Conservation (phyloP, 768 basidiomycete genomes). For the Tricholoma terreum region DNA sequence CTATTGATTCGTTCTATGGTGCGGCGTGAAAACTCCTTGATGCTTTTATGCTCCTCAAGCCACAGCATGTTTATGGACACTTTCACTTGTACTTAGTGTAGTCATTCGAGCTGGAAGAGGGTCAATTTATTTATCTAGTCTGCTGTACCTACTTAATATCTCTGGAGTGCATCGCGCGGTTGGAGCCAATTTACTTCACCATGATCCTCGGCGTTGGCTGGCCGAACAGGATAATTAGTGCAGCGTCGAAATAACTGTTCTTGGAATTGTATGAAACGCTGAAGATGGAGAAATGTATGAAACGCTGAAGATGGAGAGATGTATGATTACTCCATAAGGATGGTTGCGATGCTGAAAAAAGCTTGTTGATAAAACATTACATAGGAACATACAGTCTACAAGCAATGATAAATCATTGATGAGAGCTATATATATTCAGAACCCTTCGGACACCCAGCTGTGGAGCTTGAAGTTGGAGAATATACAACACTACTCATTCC, state of each 20-base stretch:
- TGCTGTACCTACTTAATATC: background rate
- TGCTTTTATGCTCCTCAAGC: too few relatives aligned
- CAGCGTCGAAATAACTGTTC: background rate
- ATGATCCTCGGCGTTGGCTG: background rate
- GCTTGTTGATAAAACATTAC: too few relatives aligned
- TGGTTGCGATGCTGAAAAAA: too few relatives aligned
- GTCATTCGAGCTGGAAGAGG: background rate
- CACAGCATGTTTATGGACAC: too few relatives aligned
- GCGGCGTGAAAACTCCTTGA: slow-evolving; percentile 5
- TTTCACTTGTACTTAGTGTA: background rate
- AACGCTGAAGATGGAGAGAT: background rate
- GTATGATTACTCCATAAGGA: too few relatives aligned
- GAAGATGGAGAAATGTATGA: background rate
- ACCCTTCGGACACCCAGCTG: too few relatives aligned
- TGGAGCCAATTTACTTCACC: background rate
- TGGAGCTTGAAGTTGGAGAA: too few relatives aligned
- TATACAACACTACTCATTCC: too few relatives aligned
- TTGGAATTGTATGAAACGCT: background rate
- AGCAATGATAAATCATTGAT: too few relatives aligned
- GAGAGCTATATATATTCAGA: too few relatives aligned
- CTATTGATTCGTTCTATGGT: slow-evolving; percentile 43
- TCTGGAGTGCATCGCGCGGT: background rate
- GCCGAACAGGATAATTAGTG: background rate
- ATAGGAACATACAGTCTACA: too few relatives aligned
- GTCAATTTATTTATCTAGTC: background rate